Conservation (phyloP, 805 yeast genomes). For the Suhomyces emberorum region DNA sequence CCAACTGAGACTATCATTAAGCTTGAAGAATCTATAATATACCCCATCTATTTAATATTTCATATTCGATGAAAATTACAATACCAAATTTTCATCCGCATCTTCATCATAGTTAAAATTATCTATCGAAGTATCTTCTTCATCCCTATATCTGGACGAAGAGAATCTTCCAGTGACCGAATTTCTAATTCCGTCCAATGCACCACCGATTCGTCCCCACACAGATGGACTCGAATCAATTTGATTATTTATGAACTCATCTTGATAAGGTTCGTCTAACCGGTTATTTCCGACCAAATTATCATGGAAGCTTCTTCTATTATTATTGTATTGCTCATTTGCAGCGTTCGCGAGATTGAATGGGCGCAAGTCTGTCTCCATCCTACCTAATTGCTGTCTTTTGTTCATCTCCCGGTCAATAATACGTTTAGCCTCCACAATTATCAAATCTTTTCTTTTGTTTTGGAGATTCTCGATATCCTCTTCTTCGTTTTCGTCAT, state of each 20-base stretch:
- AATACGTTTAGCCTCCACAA: constrained; percentile 43
- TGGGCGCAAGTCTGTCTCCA: constrained; percentile 19
- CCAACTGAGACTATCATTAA: no score
- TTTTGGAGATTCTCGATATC: constrained; percentile 15
- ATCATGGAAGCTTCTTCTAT: constrained; percentile 24
- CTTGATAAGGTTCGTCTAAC: constrained; percentile 16
- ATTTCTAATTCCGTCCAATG: constrained; percentile 20
- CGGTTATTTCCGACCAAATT: constrained; percentile 16
- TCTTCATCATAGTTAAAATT: constrained; percentile 33
- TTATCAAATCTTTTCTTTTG: constrained; percentile 33
- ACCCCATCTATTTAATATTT: no score
- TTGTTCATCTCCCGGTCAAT: constrained; percentile 31
- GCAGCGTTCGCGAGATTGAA: constrained; percentile 27
- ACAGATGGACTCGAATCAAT: constrained; percentile 8
- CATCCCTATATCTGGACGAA: constrained; percentile 18
- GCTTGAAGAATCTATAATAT: no score
- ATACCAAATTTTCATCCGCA: constrained; percentile 30
- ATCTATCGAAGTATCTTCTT: constrained; percentile 17
- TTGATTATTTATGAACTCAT: constrained; percentile 8
- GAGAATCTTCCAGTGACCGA: constrained; percentile 16
- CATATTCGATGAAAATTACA: no score
- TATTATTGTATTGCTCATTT: constrained; percentile 26
- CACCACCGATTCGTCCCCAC: constrained; percentile 28
- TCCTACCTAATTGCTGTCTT: constrained; percentile 17
- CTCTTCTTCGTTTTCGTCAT: constrained; percentile 15